phyloP scores from a whole-genome alignment of 805 yeast genomes.

The Spencermartinsiella europaea region DNA sequence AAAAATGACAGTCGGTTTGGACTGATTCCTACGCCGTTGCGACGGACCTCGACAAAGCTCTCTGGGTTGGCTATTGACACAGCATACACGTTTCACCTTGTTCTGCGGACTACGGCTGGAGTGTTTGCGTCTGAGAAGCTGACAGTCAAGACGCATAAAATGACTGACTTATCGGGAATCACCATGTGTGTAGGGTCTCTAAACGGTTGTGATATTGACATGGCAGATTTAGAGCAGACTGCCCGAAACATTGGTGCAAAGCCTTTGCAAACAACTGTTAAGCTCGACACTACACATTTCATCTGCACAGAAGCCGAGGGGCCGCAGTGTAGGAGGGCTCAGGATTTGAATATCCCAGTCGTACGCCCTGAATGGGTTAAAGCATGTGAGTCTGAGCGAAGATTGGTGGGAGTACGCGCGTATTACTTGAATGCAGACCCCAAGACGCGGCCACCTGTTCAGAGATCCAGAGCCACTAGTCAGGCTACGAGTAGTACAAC shows the following conservation, averaged over 20 bases:
- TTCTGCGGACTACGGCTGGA: conserved; percentile 89
- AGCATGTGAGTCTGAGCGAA: conserved; percentile 84
- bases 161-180: conserved; percentile 93
- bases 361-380: conserved; percentile 96
- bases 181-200: conserved; percentile 85
- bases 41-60: conserved; percentile 75
- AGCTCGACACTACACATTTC: conserved; percentile 91
- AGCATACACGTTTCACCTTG: conserved; percentile 69
- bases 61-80: conserved; percentile 90
- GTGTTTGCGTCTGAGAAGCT: conserved; percentile 61
- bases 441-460: conserved; percentile 24
- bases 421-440: conserved; percentile 41
- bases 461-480: conserved; percentile 19
- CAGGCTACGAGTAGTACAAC: conserved; percentile 14
- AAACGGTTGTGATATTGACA: conserved; percentile 39
- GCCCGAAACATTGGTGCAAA: conserved; percentile 74
- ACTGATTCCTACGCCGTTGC: conserved; percentile 74
- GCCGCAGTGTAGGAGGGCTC: conserved; percentile 74
- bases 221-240: conserved; percentile 55
- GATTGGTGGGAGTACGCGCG: conserved; percentile 90
- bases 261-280: conserved; percentile 66
- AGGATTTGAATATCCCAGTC: conserved; percentile 81
- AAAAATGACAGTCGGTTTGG: conserved; percentile 68
- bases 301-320: conserved; percentile 68
- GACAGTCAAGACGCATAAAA: conserved; percentile 79